Conservation (phyloP, 163 green algal genomes). For the Scenedesmus sp. region DNA sequence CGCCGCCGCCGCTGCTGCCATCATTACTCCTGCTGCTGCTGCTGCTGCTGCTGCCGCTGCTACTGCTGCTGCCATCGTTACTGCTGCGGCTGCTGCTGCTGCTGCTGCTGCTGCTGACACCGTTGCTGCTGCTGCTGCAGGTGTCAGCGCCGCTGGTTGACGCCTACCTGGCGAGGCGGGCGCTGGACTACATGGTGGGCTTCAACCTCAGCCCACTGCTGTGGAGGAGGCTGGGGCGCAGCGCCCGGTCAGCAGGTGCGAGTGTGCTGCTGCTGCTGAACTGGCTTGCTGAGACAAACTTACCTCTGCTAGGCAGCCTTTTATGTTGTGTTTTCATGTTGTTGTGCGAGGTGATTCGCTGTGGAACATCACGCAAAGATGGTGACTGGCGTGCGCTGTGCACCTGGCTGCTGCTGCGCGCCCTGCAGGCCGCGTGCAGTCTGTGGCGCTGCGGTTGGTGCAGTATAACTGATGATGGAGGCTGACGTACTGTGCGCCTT, state of each 20-base stretch:
- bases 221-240: constrained; percentile 89
- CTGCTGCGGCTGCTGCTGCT: not conserved
- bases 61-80: not conserved
- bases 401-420: not conserved
- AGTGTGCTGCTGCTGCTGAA: constrained; percentile 3
- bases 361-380: too few relatives aligned
- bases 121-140: not conserved
- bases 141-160: constrained; percentile 85
- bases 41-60: not conserved
- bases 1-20: not conserved
- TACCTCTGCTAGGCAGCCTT: not conserved
- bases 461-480: too few relatives aligned
- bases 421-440: constrained; percentile 86
- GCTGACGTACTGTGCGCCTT: not conserved
- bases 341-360: too few relatives aligned
- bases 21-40: not conserved
- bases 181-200: constrained; percentile 94
- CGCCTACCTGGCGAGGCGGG: constrained; percentile 89
- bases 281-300: not conserved
- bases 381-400: too few relatives aligned
- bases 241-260: constrained; percentile 73
- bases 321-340: not conserved
- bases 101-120: constrained; percentile 8
- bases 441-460: constrained; percentile 88
- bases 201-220: constrained; percentile 92